phyloP scores from a whole-genome alignment of 495 filamentous ascomycete genomes.

The Penicillium argentinense region DNA sequence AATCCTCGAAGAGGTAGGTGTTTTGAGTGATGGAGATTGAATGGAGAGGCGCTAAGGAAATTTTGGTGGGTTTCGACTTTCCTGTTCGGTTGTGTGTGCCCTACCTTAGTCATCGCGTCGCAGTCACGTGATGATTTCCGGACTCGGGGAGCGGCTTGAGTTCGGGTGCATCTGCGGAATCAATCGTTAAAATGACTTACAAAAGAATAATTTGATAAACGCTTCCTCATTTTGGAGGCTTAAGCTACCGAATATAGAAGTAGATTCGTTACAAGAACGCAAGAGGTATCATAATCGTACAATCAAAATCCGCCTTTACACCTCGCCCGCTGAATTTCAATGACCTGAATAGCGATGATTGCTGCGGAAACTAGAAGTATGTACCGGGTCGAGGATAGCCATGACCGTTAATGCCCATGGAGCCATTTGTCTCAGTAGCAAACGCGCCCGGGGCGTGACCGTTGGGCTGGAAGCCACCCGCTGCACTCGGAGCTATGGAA shows the following conservation, averaged over 20 bases:
- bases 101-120: constrained; percentile 35
- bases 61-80: constrained; percentile 26
- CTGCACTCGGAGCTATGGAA: not conserved
- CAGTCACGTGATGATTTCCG: not conserved
- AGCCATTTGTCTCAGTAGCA: constrained; percentile 26
- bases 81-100: constrained; percentile 42
- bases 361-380: constrained; percentile 41
- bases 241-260: constrained; percentile 20
- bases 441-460: constrained; percentile 28
- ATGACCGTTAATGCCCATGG: constrained; percentile 36
- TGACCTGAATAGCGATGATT: constrained; percentile 27
- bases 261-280: constrained; percentile 34
- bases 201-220: not conserved
- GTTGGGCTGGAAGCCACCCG: constrained; percentile 26
- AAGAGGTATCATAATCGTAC: constrained; percentile 56
- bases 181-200: not conserved
- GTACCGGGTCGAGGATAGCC: constrained; percentile 44
- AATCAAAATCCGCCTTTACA: constrained; percentile 44
- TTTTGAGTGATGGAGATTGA: constrained; percentile 22
- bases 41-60: constrained; percentile 25
- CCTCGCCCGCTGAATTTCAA: constrained; percentile 17
- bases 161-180: no score
- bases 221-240: not conserved
- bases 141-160: not conserved
- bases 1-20: constrained; percentile 65